Evolutionary conservation across 2,329 filamentous ascomycete genomes (phyloP), one percentile per base, ranked within the genome.

Genomic region (Aureobasidium sp.): DNA sequence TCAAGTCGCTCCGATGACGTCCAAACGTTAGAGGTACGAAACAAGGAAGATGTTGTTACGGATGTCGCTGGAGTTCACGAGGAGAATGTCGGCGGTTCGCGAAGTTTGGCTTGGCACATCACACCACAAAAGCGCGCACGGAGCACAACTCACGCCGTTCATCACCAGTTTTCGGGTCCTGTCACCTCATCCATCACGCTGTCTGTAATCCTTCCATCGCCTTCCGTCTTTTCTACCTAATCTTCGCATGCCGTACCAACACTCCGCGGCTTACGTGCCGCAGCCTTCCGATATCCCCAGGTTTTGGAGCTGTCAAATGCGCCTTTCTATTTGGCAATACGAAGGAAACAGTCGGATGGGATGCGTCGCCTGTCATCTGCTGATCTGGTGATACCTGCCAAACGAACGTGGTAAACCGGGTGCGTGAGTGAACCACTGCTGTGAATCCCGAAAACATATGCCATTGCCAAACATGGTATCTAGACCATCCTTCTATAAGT

Each of bases 81-180:
- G n/a, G n/a, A n/a, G n/a, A n/a, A n/a, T 13, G 27, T 47, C 45
- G 45, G 45, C 45, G 27, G 11, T 5, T 31, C 31, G 45, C 45
- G n/a, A n/a, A n/a, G n/a, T n/a, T n/a, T n/a, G 43, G 50, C 55
- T 59, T 59, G 55, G 55, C 43, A 42, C 19, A 50, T 59, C 55
- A 59, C 55, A 59, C 55, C 55, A 59, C 55, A 23, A 23, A 7
- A 11, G 2, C 7, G 31, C 21, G 55, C 55, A 49, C 43, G 23
- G 45, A 17, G 21, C 55, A 50, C 31, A n/a, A 21, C 42, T 59
- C 55, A 59, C 55, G 55, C 45, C 35, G 35, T 31, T 19, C n/a
- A 42, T 47, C 54, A 47, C 42, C 54, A 57, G 54, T 19, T 47
- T 17, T n/a, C n/a, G 35, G 17, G 5, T 31, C 35, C 33, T 38